Conservation (phyloP, 768 basidiomycete species). For the Podaxis sp. region DNA sequence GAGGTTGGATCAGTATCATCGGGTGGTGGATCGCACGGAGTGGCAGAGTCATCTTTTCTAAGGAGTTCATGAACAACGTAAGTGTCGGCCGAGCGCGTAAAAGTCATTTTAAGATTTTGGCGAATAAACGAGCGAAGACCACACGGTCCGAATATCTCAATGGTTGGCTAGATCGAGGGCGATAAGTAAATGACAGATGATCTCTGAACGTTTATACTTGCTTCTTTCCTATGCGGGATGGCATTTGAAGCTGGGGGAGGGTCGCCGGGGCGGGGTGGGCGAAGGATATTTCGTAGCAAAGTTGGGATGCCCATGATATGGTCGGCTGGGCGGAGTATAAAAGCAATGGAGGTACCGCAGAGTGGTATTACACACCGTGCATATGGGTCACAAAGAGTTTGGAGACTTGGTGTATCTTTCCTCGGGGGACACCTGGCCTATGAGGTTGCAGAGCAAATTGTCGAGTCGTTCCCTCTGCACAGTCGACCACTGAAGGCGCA, state of each 20-base stretch:
- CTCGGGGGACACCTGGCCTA: conserved; percentile 21
- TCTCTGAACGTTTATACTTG: conserved; percentile 9
- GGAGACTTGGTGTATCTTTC: conserved; percentile 46
- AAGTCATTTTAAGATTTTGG: conserved; percentile 64
- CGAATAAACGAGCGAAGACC: conserved; percentile 78
- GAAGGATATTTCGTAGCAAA: conserved; percentile 59
- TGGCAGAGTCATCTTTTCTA: conserved; percentile 47
- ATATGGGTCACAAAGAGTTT: conserved; percentile 86
- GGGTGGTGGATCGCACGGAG: conserved; percentile 41
- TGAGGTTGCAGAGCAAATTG: conserved; percentile 61
- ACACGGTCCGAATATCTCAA: conserved; percentile 79
- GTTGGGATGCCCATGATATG: conserved; percentile 76
- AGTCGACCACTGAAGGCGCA: conserved; percentile 66
- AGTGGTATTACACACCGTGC: conserved; percentile 51
- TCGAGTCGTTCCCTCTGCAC: conserved; percentile 76
- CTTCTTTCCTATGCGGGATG: conserved; percentile 17
- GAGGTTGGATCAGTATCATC: conserved; percentile 13
- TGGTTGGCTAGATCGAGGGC: conserved; percentile 37
- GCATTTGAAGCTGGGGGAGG: conserved; percentile 19
- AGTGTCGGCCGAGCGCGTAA: conserved; percentile 53
- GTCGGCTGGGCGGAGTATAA: conserved; percentile 42
- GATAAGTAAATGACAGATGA: conserved; percentile 3
- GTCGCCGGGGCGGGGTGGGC: conserved; percentile 32
- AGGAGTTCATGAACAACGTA: conserved; percentile 83
- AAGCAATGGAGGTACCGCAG: not conserved